Evolutionary conservation across 1,139 yeast genomes (phyloP).

Genomic region (Keqinozyma sinolaborantium): DNA sequence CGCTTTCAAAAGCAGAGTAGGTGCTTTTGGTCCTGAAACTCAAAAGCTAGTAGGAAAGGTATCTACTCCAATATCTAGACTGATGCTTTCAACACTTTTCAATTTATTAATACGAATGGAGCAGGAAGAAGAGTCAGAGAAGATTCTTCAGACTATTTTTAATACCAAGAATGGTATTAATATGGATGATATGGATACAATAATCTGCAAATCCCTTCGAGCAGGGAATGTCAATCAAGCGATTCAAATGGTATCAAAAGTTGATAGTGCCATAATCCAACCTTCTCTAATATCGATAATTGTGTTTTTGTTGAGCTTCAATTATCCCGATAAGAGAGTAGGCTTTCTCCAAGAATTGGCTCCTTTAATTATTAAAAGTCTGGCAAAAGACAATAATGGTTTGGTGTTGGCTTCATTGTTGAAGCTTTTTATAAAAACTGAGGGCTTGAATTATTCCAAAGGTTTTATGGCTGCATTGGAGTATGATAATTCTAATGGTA

Average conservation of each 20-base stretch:
- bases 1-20: no score
- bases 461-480: background rate
- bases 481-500: background rate
- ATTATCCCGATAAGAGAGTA: background rate
- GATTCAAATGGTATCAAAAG: slow-evolving; percentile 16
- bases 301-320: slow-evolving; percentile 3
- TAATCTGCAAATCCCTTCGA: slow-evolving; percentile 23
- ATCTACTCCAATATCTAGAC: slow-evolving; percentile 26
- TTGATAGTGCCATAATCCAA: slow-evolving; percentile 21
- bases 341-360: background rate
- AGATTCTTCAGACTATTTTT: slow-evolving; percentile 26
- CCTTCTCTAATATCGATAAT: slow-evolving; percentile 17
- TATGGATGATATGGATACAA: slow-evolving; percentile 22
- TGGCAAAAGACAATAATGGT: background rate
- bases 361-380: background rate
- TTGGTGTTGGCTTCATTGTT: no score
- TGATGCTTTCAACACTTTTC: slow-evolving; percentile 32
- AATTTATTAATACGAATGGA: slow-evolving; percentile 22
- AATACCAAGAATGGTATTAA: slow-evolving; percentile 24
- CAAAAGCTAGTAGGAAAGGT: slow-evolving; percentile 17
- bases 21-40: slow-evolving; percentile 16
- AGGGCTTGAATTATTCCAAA: background rate
- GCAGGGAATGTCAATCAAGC: slow-evolving; percentile 21
- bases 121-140: slow-evolving; percentile 27
- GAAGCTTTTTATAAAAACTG: no score